Percentiles rank a stretch among this genome's conserved stretches.
phyloP scores from a whole-genome alignment of 2,329 filamentous ascomycete genomes.

The Diaporthe destruens region DNA sequence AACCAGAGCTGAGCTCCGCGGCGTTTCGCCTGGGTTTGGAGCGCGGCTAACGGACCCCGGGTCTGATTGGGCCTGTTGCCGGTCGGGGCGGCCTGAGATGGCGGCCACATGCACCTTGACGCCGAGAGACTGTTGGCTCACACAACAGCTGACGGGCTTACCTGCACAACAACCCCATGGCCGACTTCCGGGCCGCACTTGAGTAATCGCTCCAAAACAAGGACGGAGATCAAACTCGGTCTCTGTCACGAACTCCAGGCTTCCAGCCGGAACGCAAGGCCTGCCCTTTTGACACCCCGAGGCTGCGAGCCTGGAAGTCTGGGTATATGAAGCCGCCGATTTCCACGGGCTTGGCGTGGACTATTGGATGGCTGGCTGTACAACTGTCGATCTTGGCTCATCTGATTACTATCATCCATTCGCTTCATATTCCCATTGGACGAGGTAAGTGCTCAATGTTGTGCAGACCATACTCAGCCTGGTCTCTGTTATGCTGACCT shows the following conservation, averaged over 20 bases:
- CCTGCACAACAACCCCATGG: not conserved
- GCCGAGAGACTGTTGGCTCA: not conserved
- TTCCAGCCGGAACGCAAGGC: not conserved
- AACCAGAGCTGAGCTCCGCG: not conserved
- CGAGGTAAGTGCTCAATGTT: slow-evolving; percentile 13
- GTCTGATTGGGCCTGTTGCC: slow-evolving; percentile 8
- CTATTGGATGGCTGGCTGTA: not conserved
- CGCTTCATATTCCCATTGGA: not conserved
- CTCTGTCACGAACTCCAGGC: not conserved
- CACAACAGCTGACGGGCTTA: not conserved
- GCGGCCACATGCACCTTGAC: slow-evolving; percentile 15
- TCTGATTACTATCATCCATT: not conserved
- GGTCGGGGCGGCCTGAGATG: not conserved
- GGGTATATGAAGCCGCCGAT: not conserved
- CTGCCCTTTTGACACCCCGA: not conserved
- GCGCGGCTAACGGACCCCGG: slow-evolving; percentile 8
- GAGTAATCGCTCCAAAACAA: not conserved
- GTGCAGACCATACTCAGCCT: not conserved
- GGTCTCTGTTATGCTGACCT: not conserved
- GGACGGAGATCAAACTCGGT: slow-evolving; percentile 16
- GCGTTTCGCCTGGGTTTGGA: slow-evolving; percentile 29
- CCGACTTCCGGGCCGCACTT: not conserved
- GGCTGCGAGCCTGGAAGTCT: not conserved
- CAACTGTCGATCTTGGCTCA: not conserved
- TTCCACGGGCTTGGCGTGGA: slow-evolving; percentile 5